These are phyloP conservation scores for Dactylonectria estremocensis DNA, from an alignment of 2,329 filamentous ascomycete species.

Conservation along the genomic window DNA sequence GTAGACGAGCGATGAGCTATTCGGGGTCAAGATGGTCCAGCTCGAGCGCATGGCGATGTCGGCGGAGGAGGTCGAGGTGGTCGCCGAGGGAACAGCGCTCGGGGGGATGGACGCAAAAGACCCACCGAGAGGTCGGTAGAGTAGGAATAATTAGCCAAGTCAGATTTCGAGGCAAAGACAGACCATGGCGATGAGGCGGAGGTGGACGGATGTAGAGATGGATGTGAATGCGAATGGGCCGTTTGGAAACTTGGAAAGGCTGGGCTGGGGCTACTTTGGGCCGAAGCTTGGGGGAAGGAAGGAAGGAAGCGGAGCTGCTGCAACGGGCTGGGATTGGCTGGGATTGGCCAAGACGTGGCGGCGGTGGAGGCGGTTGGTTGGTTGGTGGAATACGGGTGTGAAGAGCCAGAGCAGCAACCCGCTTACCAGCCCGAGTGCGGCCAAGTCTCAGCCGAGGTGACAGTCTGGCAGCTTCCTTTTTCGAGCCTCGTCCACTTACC, in stretches of 20 bases:
- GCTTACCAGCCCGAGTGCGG: background rate
- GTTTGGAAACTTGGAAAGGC: conserved; percentile 35
- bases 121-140: background rate
- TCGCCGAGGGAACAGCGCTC: conserved; percentile 1
- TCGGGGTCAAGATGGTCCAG: conserved; percentile 20
- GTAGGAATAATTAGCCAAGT: background rate
- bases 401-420: conserved; percentile 18
- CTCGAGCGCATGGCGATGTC: conserved; percentile 32
- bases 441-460: conserved; percentile 7
- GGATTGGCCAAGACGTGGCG: conserved; percentile 21
- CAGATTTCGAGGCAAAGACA: conserved; percentile 3
- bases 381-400: background rate
- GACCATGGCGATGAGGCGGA: conserved; percentile 14
- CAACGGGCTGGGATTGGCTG: background rate
- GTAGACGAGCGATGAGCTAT: conserved; percentile 9
- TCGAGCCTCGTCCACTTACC: background rate
- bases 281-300: conserved; percentile 20
- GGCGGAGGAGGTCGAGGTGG: conserved; percentile 17
- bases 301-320: conserved; percentile 15
- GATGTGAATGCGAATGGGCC: conserved; percentile 28
- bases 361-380: conserved; percentile 24
- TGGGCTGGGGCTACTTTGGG: conserved; percentile 29
- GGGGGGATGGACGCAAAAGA: background rate
- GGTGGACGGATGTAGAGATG: background rate
- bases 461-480: conserved; percentile 29